Percentiles rank a stretch among this genome's conserved stretches.
Evolutionary conservation across 2,329 filamentous ascomycete species (phyloP).

Genomic region (Albifimbria verrucaria): DNA sequence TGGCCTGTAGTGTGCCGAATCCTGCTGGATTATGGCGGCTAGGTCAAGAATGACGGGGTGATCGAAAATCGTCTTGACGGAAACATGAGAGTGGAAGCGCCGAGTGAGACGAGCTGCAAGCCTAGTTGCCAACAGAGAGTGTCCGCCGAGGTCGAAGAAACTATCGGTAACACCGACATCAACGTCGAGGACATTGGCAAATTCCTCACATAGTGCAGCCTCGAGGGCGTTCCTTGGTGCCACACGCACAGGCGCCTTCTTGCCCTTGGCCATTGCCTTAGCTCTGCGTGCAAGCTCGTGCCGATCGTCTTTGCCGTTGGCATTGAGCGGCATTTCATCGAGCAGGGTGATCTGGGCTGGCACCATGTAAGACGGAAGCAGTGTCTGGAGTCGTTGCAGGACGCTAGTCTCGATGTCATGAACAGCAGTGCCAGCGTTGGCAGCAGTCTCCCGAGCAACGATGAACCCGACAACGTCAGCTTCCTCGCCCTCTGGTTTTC

Average conservation of each 20-base stretch:
- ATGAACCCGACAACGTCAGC: neutral
- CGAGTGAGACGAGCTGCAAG: slow-evolving; percentile 9
- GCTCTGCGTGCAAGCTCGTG: neutral
- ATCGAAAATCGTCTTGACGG: slow-evolving; percentile 8
- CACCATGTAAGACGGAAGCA: slow-evolving; percentile 3
- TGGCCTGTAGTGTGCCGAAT: neutral
- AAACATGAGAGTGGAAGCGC: neutral
- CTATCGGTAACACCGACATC: slow-evolving; percentile 7
- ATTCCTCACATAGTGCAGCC: slow-evolving; percentile 15
- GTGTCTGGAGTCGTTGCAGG: neutral
- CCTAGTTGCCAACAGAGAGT: slow-evolving; percentile 17
- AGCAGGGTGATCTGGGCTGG: neutral
- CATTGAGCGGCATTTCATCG: neutral
- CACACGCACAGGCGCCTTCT: slow-evolving; percentile 12
- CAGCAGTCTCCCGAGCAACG: neutral
- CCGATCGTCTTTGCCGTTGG: neutral
- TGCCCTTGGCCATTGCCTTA: neutral
- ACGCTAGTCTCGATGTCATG: slow-evolving; percentile 3
- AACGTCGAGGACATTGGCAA: slow-evolving; percentile 5
- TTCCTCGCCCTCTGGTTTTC: neutral
- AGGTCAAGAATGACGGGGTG: slow-evolving; percentile 2
- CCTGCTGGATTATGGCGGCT: neutral
- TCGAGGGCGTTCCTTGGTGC: slow-evolving; percentile 19
- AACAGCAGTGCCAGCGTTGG: neutral
- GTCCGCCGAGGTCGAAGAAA: slow-evolving; percentile 23